Base-by-base conservation (phyloP, 2,329 filamentous ascomycete genomes). In the Parafenestella ontariensis region DNA sequence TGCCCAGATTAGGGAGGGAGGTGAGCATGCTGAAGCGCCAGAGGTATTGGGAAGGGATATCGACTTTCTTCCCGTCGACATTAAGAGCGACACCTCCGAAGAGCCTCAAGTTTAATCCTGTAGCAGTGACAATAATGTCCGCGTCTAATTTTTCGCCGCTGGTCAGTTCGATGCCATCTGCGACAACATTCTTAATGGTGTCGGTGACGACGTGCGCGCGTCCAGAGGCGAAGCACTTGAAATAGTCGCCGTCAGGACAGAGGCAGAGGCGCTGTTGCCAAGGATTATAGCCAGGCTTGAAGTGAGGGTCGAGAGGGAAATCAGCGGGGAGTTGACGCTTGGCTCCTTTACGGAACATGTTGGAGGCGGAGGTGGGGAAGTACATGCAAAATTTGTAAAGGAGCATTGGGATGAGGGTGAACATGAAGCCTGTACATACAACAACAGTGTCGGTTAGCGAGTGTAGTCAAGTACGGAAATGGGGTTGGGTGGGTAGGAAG, bases 251-350 rank as follows among this genome's bases (percentile, higher is more conserved):
- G 50, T 86, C 81, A 0, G 83, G 83, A n/a, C 77, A 87, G 55
- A 91, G 78, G 65, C 91, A 95, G 7, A 95, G 77, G 0, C 92
- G 85, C 72, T 96, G 91, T 49, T 92, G 83, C 81, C 90, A 82
- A 1, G 80, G 80, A 49, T 78, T 77, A 69, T 82, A 82, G 11
- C 59, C 66, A 0, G 80, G 80, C 5, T 77, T 76, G 68, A 82
- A 81, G 59, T 81, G 73, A 0, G 78, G 78, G 46, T 80, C 77
- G 49, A 75, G 62, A 6, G 71, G 69, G 41, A 77, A 65, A 46
- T 68, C 62, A 17, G 65, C 68, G 0, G 88, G 87, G 0, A 91
- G 79, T 36, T 80, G 75, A n/a, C 69, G 63, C 41, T 76, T 73
- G 26, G 84, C 82, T 28, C 69, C 71, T 2, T 66, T 64, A 17